Base-by-base conservation (phyloP, 345 rosid genomes). In the Excoecaria cochinchinensis region DNA sequence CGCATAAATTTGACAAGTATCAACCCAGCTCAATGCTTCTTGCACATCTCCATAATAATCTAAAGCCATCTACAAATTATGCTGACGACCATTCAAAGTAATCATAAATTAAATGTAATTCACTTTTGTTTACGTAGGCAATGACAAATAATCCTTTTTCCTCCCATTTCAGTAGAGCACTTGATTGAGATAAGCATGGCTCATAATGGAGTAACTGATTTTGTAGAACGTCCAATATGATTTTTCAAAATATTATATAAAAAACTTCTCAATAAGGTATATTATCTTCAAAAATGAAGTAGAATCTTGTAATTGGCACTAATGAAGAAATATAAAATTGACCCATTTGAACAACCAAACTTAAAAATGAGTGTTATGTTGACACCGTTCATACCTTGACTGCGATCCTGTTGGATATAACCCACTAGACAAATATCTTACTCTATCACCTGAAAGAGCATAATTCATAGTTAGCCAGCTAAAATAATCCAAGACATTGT, bases 391-490 rank as follows among this genome's bases (percentile, higher is more conserved):
- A 62, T 82, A 94, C 98, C 98, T 90, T 67, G 86, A 70, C 63
- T 87, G 72, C 67, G 93, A 83, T 70, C 85, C 48, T 56, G 89
- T 40, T 66, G 81, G 79, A 82, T 85, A 85, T 59, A 85, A 71
- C 79, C 84, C 85, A 76, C 89, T 77, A 70, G 87, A 81, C 79
- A 75, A 48, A 82, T 82, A 94, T 77, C 83, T 85, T 76, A 94
- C 95, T 83, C 88, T 84, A 82, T 94, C 97, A 73, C 95, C 98
- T 94, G 83, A 80, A 82, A 72, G 67, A 76, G 60, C 73, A 74
- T 25, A 47, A 21, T 69, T 70, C 51, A 21, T 15, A 22, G 67
- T 63, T 71, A 56, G 24, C 69, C 59, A 76, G 58, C 56, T 17
- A 25, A 24, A 19, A 64, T 19, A 74, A 76, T 71, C 74, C 78